phyloP scores from a whole-genome alignment of 1,139 yeast genomes.

The Pichia sp. region DNA sequence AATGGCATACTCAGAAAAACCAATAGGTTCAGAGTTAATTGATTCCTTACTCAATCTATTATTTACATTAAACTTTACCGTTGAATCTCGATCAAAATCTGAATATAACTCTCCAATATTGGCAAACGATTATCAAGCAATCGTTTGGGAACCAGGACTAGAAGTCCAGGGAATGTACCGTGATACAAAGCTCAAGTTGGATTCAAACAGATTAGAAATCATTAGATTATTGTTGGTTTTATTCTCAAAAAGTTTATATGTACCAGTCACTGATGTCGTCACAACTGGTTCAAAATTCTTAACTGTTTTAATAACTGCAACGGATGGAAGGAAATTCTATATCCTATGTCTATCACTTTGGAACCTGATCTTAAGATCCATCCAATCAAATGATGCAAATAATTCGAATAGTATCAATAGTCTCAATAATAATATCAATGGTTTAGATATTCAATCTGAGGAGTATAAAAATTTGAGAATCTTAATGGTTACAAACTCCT shows the following conservation, averaged over 20 bases:
- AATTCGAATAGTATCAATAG: background rate
- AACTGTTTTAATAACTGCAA: slow-evolving; percentile 52
- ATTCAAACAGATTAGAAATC: slow-evolving; percentile 66
- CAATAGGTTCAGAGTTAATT: slow-evolving; percentile 53
- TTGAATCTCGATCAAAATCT: slow-evolving; percentile 30
- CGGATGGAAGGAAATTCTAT: slow-evolving; percentile 47
- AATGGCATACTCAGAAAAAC: slow-evolving; percentile 24
- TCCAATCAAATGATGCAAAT: slow-evolving; percentile 33
- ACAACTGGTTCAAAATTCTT: slow-evolving; percentile 57
- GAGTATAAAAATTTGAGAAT: slow-evolving; percentile 48
- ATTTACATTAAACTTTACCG: slow-evolving; percentile 62
- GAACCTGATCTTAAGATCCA: slow-evolving; percentile 45
- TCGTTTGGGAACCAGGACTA: slow-evolving; percentile 78
- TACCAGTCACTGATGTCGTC: slow-evolving; percentile 41
- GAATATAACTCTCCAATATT: background rate
- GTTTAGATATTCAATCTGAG: slow-evolving; percentile 30
- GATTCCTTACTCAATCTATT: slow-evolving; percentile 49
- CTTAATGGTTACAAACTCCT: slow-evolving; percentile 52
- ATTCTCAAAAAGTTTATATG: slow-evolving; percentile 64
- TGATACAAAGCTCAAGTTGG: slow-evolving; percentile 50
- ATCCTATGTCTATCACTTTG: slow-evolving; percentile 68
- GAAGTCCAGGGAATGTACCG: slow-evolving; percentile 45
- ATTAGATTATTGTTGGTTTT: slow-evolving; percentile 60
- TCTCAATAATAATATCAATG: slow-evolving; percentile 27
- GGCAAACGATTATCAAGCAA: slow-evolving; percentile 32